phyloP scores from a whole-genome alignment of 306 rosid species.

The Rubus idaeus region DNA sequence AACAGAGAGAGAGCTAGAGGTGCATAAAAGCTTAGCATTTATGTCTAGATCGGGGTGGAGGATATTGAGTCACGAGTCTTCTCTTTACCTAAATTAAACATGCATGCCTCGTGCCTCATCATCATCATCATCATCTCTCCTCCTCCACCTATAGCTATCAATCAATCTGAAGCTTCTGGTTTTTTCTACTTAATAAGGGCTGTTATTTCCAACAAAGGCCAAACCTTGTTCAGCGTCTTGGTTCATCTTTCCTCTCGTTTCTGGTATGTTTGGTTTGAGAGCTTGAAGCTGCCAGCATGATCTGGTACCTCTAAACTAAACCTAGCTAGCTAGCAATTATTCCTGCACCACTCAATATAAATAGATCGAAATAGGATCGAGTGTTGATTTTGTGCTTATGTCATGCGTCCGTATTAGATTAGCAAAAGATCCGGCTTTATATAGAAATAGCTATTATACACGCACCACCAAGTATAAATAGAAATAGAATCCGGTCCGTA shows the following conservation, averaged over 20 bases:
- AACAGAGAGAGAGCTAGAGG: background rate
- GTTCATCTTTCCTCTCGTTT: constrained; percentile 13
- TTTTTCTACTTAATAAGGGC: constrained; percentile 9
- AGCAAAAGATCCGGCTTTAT: background rate
- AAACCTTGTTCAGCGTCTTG: background rate
- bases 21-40: constrained; percentile 27
- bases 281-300: constrained; percentile 99
- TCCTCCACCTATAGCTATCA: background rate
- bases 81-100: constrained; percentile 27
- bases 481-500: background rate
- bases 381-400: background rate
- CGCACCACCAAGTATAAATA: no score
- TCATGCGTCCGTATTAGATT: background rate
- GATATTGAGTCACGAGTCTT: constrained; percentile 33
- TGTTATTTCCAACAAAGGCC: constrained; percentile 24
- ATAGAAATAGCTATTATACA: background rate
- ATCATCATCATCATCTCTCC: background rate
- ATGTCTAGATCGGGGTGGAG: constrained; percentile 27
- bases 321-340: background rate
- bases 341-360: background rate
- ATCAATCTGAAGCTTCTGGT: background rate
- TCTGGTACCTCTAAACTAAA: constrained; percentile 54
- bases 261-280: constrained; percentile 76
- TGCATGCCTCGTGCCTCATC: constrained; percentile 31
- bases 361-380: background rate